Evolutionary conservation across 768 basidiomycete species (phyloP).

Genomic region (Mycena galericulata): DNA sequence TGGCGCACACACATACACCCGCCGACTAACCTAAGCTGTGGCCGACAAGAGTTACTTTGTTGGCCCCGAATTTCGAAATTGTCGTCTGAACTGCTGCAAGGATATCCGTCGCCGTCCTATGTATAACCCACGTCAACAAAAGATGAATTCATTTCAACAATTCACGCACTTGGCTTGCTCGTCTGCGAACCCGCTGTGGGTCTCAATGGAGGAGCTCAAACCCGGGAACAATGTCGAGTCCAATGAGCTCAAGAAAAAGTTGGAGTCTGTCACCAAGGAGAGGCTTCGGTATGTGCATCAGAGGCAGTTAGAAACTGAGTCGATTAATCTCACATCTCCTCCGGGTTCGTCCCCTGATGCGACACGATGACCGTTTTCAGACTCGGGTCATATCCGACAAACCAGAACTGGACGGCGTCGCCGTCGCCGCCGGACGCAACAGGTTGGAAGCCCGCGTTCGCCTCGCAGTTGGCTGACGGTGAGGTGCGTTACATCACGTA

Average conservation of each 20-base stretch:
- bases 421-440: slow-evolving; percentile 65
- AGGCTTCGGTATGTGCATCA: slow-evolving; percentile 39
- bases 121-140: background rate
- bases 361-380: slow-evolving; percentile 51
- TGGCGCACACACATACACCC: slow-evolving; percentile 29
- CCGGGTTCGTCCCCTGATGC: slow-evolving; percentile 50
- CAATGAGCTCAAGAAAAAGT: slow-evolving; percentile 47
- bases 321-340: slow-evolving; percentile 45
- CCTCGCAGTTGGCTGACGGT: slow-evolving; percentile 55
- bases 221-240: slow-evolving; percentile 58
- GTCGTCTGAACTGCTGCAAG: slow-evolving; percentile 54
- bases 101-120: slow-evolving; percentile 54
- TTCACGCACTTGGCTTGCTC: slow-evolving; percentile 54
- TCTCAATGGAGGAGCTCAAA: slow-evolving; percentile 50
- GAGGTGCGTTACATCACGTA: background rate
- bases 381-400: slow-evolving; percentile 54
- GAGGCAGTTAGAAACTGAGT: background rate
- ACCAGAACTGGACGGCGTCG: slow-evolving; percentile 56
- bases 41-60: slow-evolving; percentile 54
- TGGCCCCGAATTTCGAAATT: slow-evolving; percentile 47
- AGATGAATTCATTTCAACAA: no score
- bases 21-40: slow-evolving; percentile 62
- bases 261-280: slow-evolving; percentile 53
- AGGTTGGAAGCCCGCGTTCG: slow-evolving; percentile 60
- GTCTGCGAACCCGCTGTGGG: slow-evolving; percentile 58